Base-by-base conservation (phyloP, 768 basidiomycete genomes). In the Boletus sp. region DNA sequence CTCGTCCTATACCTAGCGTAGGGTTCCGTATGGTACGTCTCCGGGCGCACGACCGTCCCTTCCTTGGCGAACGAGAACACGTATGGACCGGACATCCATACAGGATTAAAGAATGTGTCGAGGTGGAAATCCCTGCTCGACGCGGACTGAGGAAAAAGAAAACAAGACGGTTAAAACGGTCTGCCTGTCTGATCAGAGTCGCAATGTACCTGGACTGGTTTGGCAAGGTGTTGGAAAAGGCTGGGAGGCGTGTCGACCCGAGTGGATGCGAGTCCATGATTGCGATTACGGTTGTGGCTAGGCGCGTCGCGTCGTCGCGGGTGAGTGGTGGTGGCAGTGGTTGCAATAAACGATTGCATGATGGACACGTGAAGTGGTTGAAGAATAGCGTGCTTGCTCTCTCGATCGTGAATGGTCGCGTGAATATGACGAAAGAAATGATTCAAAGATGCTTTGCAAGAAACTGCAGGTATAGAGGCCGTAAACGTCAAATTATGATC, bases 111-210 rank as follows among this genome's bases (percentile, higher is more conserved):
- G 75, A 82, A 54, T 68, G 75, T 33, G 76, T 85, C 60, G 68
- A 76, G 47, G 77, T 80, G 63, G 75, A 85, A 69, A 80, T 86
- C 70, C 27, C 25, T 50, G 15, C 19, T 30, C 3, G 35, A n/a
- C 32, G n/a, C 14, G 21, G 39, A 25, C 56, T 58, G 25, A 13
- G 9, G 10, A 19, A 10, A 10, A 23, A 42, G 21, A 19, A 3
- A 14, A 13, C 5, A 19, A 3, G 11, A 32, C 34, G 41, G 19
- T 25, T 25, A 25, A 4, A 25, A 25, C 4, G 23, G 23, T 63
- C 34, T 55, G 30, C 7, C 5, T 17, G n/a, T 15, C 1, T 0
- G 43, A 32, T 30, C 9, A 1, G 42, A 25, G 50, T 23, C 19
- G 5, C 7, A 5, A 32, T 39, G 6, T 41, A 57, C 63, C 27